Base-by-base conservation (phyloP, 306 rosid species). In the Dalbergia oliveri region DNA sequence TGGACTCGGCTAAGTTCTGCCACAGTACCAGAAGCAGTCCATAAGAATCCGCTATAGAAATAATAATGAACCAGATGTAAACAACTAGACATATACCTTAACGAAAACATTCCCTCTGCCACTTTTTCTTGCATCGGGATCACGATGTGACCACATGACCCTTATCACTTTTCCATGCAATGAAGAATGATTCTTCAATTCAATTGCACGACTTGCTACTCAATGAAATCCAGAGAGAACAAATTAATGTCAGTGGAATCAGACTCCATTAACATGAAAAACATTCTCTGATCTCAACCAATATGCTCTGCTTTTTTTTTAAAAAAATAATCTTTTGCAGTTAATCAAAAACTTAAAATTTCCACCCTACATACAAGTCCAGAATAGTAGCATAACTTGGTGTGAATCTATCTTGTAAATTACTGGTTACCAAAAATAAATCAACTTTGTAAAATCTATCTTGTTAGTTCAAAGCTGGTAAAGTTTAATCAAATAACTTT, bases 101-200 rank as follows among this genome's bases (percentile, higher is more conserved):
- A 94, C 92, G 87, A 91, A 94, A 87, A 94, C 82, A 77, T 92
- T 94, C 78, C 97, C 97, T 37, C 81, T 35, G 76, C 88, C 87
- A 57, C 90, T 92, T 63, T 83, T 91, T 78, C 97, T 89, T 44
- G 88, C 85, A 81, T 85, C 94, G 26, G 93, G 85, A 85, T 94
- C 92, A 11, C 93, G 98, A 85, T 78, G 88, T 5, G 97, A 87
- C 97, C 97, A 89, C 93, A 87, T 91, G 70, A 92, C 94, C 73
- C 97, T 88, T 21, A 94, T 88, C 73, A 76, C 84, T 78, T 83
- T 94, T 78, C 98, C 98, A 81, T 89, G 79, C 71, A 92, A 76
- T 34, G 21, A 11, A 37, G 87, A 76, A 81, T 92, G 87, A 77
- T 94, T 94, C 90, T 83, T 92, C 63, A 61, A 41, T 76, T 88